Evolutionary conservation across 176 grass and related monocot species (phyloP), one percentile per base, ranked within the genome.

Genomic region (Carex scoparia): DNA sequence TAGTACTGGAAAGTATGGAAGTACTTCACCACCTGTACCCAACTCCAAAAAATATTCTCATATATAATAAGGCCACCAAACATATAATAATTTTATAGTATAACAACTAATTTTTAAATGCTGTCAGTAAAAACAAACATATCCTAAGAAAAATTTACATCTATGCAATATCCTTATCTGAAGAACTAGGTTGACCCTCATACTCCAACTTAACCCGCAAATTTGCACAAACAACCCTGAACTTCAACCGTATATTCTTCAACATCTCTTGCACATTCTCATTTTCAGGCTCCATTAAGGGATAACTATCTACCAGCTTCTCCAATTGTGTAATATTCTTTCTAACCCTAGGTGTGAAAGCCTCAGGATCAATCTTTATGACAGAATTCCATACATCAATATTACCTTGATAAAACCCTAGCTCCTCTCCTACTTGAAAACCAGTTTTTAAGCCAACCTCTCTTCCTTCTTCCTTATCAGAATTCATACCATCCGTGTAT

Each of bases 391-490:
- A 94, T 37, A 94, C 78, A 86, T 94, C 85, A 31, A 94, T 48
- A 62, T 89, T 94, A 23, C 94, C 90, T 60, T 84, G 84, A 58
- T 93, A 94, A 85, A 97, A 97, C 60, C 94, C 92, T 78, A 97
- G 57, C 72, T 94, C 92, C 83, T 97, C 94, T 14, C 92, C 92
- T 5, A 87, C 77, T 40, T 90, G 90, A 55, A 94, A 97, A 18
- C 90, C 90, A 62, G 83, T 88, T 83, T 94, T 92, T 77, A 97
- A 84, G 27, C 94, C 94, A 28, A 92, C 89, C 49, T 91, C 87
- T 73, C 87, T 89, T 10, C 55, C 92, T 27, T 97, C 92, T 69
- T 91, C 92, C 84, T 92, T 91, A 61, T 90, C 92, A 53, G 87
- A 84, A 16, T 74, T 32, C 61, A 94, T 59, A 55, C 90, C 92